Base-by-base conservation (phyloP, 495 filamentous ascomycete genomes). In the Xylaria longipes region DNA sequence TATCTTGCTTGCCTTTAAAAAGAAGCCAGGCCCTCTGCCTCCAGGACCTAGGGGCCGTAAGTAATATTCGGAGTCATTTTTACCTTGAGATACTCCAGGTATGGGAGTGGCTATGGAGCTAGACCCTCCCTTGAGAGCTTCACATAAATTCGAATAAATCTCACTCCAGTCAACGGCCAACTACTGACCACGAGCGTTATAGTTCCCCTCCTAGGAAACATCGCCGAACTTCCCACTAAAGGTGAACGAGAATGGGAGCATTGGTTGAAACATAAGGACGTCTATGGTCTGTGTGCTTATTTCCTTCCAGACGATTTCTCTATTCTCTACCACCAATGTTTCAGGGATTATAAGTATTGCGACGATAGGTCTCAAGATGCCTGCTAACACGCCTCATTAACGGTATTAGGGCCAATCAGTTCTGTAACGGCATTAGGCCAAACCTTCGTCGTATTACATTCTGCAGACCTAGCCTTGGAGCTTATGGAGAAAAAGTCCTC, bases 241-340 rank as follows among this genome's bases (percentile, higher is more conserved):
- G 80, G 75, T 1, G 65, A 71, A 25, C 78, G 68, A 27, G 84
- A 85, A 68, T 83, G 76, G 72, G 52, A 77, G 33, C 83, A 85
- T 69, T 86, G 84, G 84, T 56, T 82, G 5, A 81, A 84, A 67
- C 85, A 86, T 67, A 86, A 85, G 60, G 83, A 85, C 50, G 48
- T 77, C 4, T 86, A 86, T 71, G 83, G 71, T 73, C 9, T 29
- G 37, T 29, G 22, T 0, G 14, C 11, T 27, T 31, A 17, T 29
- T 56, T 29, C 4, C 5, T 15, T 29, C 12, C 7, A 31, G 12
- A 17, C 14, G 6, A 31, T 29, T 25, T 31, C 52, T 56, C 27
- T 31, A 15, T 56, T 56, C 27, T 29, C 57, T 17, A 14, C 15
- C 11, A 62, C 35, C 1, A 62, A 25, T 62, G 7, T 9, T 22